A percentile compares a stretch with the other conserved stretches of the same genome.
phyloP scores from a whole-genome alignment of 2,329 filamentous ascomycete species.

The Nothophoma quercina region DNA sequence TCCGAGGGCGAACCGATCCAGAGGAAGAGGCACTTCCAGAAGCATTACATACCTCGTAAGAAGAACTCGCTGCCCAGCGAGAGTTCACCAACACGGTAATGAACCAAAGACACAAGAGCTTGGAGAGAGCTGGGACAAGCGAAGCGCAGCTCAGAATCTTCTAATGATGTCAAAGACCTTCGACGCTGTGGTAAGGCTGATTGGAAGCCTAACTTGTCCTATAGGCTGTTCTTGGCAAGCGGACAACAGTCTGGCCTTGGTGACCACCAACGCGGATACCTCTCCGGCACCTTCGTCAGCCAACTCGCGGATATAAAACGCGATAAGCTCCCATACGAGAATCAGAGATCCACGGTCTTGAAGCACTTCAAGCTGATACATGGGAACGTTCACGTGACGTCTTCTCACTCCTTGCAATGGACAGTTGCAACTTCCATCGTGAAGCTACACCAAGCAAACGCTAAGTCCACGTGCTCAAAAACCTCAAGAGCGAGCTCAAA shows the following conservation, averaged over 20 bases:
- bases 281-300: constrained; percentile 2
- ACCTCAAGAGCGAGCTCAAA: not conserved
- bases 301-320: not conserved
- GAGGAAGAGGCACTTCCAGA: too few relatives aligned
- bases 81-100: too few relatives aligned
- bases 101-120: too few relatives aligned
- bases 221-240: not conserved
- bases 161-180: not conserved
- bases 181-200: not conserved
- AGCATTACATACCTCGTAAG: too few relatives aligned
- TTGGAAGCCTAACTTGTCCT: not conserved
- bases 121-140: too few relatives aligned
- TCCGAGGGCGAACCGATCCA: too few relatives aligned
- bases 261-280: not conserved
- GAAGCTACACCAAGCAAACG: not conserved
- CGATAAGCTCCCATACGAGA: not conserved
- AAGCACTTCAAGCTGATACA: not conserved
- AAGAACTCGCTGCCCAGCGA: too few relatives aligned
- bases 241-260: not conserved
- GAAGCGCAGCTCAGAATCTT: too few relatives aligned
- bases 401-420: too few relatives aligned
- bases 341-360: not conserved
- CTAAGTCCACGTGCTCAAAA: constrained; percentile 10
- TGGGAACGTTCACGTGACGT: too few relatives aligned
- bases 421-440: too few relatives aligned